Conservation (phyloP, 352 stramenopile species). For the Phytophthora citricola region DNA sequence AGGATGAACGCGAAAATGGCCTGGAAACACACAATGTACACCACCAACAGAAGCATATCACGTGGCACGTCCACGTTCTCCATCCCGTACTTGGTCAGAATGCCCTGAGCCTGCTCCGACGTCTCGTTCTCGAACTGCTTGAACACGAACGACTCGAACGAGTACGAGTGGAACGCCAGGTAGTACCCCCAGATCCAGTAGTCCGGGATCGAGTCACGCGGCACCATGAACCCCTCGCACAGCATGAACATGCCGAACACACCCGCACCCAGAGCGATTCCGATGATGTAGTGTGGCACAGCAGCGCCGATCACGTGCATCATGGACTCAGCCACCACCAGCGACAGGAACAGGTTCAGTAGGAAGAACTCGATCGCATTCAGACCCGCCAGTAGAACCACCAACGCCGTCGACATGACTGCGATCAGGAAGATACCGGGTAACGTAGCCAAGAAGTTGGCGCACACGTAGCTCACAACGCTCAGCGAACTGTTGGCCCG, state of each 20-base stretch:
- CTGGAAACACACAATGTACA: slow-evolving; percentile 46
- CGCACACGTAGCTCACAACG: slow-evolving; percentile 73
- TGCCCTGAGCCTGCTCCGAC: slow-evolving; percentile 11
- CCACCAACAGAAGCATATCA: slow-evolving; percentile 55
- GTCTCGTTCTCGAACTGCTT: slow-evolving; percentile 61
- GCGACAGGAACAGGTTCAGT: slow-evolving; percentile 73
- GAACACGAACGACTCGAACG: slow-evolving; percentile 57
- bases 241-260: no score
- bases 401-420: slow-evolving; percentile 53
- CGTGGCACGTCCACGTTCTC: slow-evolving; percentile 45
- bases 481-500: slow-evolving; percentile 81
- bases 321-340: slow-evolving; percentile 79
- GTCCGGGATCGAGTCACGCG: no score
- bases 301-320: slow-evolving; percentile 79
- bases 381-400: slow-evolving; percentile 56
- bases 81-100: slow-evolving; percentile 46
- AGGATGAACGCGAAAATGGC: slow-evolving; percentile 38
- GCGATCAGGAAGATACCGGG: slow-evolving; percentile 75
- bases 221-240: no score
- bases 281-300: slow-evolving; percentile 84
- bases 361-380: slow-evolving; percentile 67
- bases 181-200: no score
- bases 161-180: no score
- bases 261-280: slow-evolving; percentile 1
- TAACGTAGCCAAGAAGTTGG: slow-evolving; percentile 72